Percentiles rank a stretch among this genome's conserved stretches.
Conservation (phyloP, 1,284 basidiomycete species). For the Cryptococcus hybrid region DNA sequence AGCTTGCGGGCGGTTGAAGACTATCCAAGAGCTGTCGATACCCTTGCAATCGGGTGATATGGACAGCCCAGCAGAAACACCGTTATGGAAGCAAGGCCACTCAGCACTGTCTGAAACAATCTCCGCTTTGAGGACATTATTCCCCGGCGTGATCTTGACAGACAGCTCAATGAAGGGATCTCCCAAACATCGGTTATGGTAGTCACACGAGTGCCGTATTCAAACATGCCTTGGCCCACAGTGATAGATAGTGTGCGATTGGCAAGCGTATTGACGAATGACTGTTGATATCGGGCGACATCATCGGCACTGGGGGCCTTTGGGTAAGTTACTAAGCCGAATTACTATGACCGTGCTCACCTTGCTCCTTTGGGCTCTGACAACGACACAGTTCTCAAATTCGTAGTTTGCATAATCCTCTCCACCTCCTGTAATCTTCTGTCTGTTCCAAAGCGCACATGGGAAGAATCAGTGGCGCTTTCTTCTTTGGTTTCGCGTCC, state of each 20-base stretch:
- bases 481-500: conserved; percentile 5
- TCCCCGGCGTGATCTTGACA: conserved; percentile 61
- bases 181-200: conserved; percentile 72
- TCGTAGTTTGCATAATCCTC: conserved; percentile 77
- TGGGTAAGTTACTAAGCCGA: background rate
- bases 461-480: conserved; percentile 31
- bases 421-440: conserved; percentile 80
- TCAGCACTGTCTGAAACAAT: conserved; percentile 68
- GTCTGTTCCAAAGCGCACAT: conserved; percentile 82
- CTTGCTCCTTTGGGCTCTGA: conserved; percentile 68
- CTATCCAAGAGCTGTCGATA: conserved; percentile 88
- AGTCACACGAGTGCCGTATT: conserved; percentile 69
- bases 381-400: conserved; percentile 63
- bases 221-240: conserved; percentile 75
- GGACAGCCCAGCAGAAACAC: conserved; percentile 85
- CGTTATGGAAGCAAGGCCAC: conserved; percentile 98
- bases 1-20: conserved; percentile 84
- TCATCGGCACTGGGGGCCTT: conserved; percentile 27
- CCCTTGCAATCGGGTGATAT: conserved; percentile 72
- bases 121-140: conserved; percentile 53
- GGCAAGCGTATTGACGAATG: conserved; percentile 70
- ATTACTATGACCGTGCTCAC: conserved; percentile 51
- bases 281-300: conserved; percentile 63
- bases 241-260: conserved; percentile 82
- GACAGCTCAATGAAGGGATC: conserved; percentile 78